Percentiles rank a stretch among this genome's conserved stretches.
Evolutionary conservation across 2,329 filamentous ascomycete species (phyloP).

Genomic region (Iodosphaeria phyllophila): DNA sequence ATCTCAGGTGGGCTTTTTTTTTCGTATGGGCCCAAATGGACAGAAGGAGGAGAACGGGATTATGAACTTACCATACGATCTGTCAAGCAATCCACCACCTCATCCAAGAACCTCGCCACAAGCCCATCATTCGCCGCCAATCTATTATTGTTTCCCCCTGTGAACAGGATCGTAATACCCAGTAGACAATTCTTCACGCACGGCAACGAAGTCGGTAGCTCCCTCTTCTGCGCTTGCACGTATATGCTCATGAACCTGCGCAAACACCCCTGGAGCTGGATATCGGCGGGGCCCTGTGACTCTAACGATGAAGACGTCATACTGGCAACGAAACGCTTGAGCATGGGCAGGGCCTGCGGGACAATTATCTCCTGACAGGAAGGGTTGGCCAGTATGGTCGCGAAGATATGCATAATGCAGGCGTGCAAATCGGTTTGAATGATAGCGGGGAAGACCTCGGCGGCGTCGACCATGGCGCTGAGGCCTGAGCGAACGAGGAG

Average conservation of each 20-base stretch:
- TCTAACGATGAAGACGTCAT: constrained; percentile 34
- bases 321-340: constrained; percentile 75
- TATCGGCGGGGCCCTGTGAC: constrained; percentile 29
- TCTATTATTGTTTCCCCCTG: constrained; percentile 54
- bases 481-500: constrained; percentile 63
- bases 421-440: constrained; percentile 94
- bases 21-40: too few relatives aligned
- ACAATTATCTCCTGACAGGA: constrained; percentile 77
- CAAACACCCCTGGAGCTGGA: constrained; percentile 66
- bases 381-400: constrained; percentile 75
- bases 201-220: constrained; percentile 54
- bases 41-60: not conserved
- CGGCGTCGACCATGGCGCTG: constrained; percentile 80
- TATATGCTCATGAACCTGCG: constrained; percentile 69
- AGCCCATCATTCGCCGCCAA: constrained; percentile 60
- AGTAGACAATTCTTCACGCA: constrained; percentile 90
- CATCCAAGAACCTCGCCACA: constrained; percentile 55
- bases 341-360: constrained; percentile 73
- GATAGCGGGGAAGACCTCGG: constrained; percentile 86
- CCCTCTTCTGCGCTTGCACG: constrained; percentile 55
- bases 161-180: constrained; percentile 76
- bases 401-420: constrained; percentile 92
- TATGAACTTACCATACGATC: constrained; percentile 43
- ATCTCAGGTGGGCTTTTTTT: too few relatives aligned
- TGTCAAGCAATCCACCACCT: constrained; percentile 68